Base-by-base conservation (phyloP, 768 basidiomycete genomes). In the Favolaschia claudopus region DNA sequence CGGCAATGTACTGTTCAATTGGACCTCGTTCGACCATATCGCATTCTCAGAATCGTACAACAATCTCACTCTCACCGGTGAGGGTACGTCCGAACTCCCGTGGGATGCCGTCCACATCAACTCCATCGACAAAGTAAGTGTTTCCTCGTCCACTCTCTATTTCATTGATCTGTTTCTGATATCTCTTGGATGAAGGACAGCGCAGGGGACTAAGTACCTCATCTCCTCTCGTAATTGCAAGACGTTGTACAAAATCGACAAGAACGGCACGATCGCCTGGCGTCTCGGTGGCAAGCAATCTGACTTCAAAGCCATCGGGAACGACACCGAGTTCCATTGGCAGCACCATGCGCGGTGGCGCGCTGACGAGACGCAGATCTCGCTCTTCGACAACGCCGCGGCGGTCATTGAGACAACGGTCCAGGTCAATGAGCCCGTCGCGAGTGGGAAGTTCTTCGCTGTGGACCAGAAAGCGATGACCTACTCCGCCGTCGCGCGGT, bases 301-400 rank as follows among this genome's bases (percentile, higher is more conserved):
- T 0, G 27, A 38, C 34, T 66, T 66, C 14, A 47, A 54, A 9
- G 27, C 32, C 5, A 33, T 47, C 22, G 61, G 62, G 6, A 27
- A 59, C 27, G 62, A 55, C 28, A 49, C 61, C 5, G 24, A 58
- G 13, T 66, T 56, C 42, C 33, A 53, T 36, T 66, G 65, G 65
- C 65, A 66, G 42, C 65, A 66, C 40, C 58, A 66, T 32, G 62
- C 40, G 19, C 52, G 65, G 12, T 63, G 57, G 61, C 49, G 56
- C 6, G 27, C 39, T 2, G 53, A n/a, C 24, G 52, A 57, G 24
- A 57, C 48, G 4, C 47, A 60, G 5, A 58, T 51, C 20, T 58
- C 56, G 0, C 12, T 58, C 1, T 58, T 58, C 32, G 56, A 58
- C 48, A 42, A 58, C 17, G 56, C 46, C 24, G 64, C 57, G 17